Percentiles rank a stretch among this genome's conserved stretches.
Evolutionary conservation across 768 basidiomycete genomes (phyloP).

Genomic region (Tricholoma flavovirens): DNA sequence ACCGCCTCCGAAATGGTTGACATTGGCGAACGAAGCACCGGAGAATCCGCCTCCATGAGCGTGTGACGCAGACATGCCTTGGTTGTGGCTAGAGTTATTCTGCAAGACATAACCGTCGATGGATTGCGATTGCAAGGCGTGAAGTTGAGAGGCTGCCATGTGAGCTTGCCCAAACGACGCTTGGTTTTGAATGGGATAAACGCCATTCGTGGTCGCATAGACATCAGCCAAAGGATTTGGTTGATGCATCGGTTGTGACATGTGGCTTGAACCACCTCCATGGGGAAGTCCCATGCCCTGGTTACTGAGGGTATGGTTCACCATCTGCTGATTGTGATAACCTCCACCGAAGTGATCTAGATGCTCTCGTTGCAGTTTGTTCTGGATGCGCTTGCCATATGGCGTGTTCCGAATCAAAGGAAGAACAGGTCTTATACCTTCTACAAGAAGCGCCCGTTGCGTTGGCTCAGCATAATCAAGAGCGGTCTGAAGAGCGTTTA

Average conservation of each 20-base stretch:
- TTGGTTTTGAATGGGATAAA: slow-evolving; percentile 54
- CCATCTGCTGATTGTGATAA: slow-evolving; percentile 54
- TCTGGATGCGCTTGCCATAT: slow-evolving; percentile 98
- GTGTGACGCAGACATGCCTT: slow-evolving; percentile 54
- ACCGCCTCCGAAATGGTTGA: slow-evolving; percentile 48
- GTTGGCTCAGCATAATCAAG: slow-evolving; percentile 95
- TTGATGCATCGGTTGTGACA: slow-evolving; percentile 47
- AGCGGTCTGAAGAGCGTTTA: slow-evolving; percentile 61
- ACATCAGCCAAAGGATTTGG: slow-evolving; percentile 56
- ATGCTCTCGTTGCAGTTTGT: slow-evolving; percentile 94
- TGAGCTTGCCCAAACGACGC: slow-evolving; percentile 56
- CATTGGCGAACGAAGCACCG: slow-evolving; percentile 43
- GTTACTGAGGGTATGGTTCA: slow-evolving; percentile 52
- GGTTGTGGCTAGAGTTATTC: slow-evolving; percentile 61
- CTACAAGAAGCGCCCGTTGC: slow-evolving; percentile 89
- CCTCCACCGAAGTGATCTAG: slow-evolving; percentile 62
- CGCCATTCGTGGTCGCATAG: slow-evolving; percentile 54
- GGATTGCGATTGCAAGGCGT: slow-evolving; percentile 59
- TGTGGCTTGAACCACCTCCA: slow-evolving; percentile 45
- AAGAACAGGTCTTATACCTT: slow-evolving; percentile 96
- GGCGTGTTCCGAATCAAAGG: slow-evolving; percentile 99
- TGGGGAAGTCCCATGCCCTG: slow-evolving; percentile 45
- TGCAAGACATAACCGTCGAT: slow-evolving; percentile 83
- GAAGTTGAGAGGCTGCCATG: slow-evolving; percentile 44
- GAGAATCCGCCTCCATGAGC: slow-evolving; percentile 54